phyloP scores from a whole-genome alignment of 139 green algal species.

The Tetratostichococcus sp. region DNA sequence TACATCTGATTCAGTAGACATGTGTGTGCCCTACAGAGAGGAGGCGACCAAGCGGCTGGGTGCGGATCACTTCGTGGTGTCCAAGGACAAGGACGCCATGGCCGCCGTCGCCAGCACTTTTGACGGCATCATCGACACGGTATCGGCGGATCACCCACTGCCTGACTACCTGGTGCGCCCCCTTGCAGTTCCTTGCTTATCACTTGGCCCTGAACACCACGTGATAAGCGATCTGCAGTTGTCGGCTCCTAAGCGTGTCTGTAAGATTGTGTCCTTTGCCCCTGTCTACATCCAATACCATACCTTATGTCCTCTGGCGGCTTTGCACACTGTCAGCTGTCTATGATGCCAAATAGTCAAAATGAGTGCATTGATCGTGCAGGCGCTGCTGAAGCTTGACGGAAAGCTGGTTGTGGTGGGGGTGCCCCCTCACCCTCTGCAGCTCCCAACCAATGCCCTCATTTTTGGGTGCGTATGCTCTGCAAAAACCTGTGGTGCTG shows the following conservation, averaged over 20 bases:
- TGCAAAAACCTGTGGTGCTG: no score
- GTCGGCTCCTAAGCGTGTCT: no score
- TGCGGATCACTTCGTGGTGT: conserved; percentile 60
- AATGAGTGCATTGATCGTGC: background rate
- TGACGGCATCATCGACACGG: conserved; percentile 85
- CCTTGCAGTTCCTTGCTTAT: no score
- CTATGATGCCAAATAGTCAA: no score
- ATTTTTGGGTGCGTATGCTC: conserved; percentile 5
- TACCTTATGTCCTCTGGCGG: no score
- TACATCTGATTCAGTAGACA: no score
- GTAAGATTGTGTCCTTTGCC: no score
- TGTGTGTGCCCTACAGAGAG: conserved; percentile 8
- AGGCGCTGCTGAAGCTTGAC: conserved; percentile 10
- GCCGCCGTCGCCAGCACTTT: conserved; percentile 41
- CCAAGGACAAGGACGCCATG: conserved; percentile 58
- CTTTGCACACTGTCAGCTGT: no score
- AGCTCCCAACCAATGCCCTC: conserved; percentile 6
- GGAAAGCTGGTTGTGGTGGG: conserved; percentile 53
- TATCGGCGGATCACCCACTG: conserved; percentile 65
- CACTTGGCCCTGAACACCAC: no score
- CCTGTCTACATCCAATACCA: no score
- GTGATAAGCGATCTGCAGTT: no score
- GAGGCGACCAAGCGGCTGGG: conserved; percentile 61
- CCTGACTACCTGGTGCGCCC: conserved; percentile 18
- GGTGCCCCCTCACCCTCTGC: conserved; percentile 29